These are phyloP conservation scores for Xylariaceae sp. DNA, from an alignment of 2,329 filamentous ascomycete genomes.

Conservation along the genomic window DNA sequence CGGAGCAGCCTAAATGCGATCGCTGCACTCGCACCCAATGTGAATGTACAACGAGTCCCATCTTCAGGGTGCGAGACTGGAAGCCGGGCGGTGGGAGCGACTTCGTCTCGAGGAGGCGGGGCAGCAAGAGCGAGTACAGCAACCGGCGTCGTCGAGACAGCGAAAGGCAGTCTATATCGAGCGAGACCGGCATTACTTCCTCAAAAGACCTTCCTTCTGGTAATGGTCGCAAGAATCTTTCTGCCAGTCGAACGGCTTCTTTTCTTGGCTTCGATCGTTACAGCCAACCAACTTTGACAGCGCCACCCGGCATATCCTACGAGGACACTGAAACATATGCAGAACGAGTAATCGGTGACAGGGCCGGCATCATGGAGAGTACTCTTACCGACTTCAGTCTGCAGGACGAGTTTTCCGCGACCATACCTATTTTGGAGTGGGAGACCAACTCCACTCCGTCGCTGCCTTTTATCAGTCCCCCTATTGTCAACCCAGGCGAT, in stretches of 20 bases:
- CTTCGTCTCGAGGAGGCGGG: neutral
- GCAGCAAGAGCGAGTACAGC: too few relatives aligned
- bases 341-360: neutral
- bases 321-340: too few relatives aligned
- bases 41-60: neutral
- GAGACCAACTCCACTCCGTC: too few relatives aligned
- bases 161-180: neutral
- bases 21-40: neutral
- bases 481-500: too few relatives aligned
- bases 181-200: neutral
- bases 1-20: neutral
- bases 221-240: too few relatives aligned
- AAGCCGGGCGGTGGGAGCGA: neutral
- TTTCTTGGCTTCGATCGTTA: too few relatives aligned
- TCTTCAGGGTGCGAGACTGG: neutral
- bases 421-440: neutral
- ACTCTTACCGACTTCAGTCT: neutral
- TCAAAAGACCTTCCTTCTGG: neutral
- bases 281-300: too few relatives aligned
- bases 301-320: too few relatives aligned
- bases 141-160: neutral
- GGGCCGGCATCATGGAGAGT: neutral
- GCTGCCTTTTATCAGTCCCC: too few relatives aligned
- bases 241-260: too few relatives aligned
- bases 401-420: neutral